Conservation (phyloP, 345 rosid species). For the Eucalyptus virginea region DNA sequence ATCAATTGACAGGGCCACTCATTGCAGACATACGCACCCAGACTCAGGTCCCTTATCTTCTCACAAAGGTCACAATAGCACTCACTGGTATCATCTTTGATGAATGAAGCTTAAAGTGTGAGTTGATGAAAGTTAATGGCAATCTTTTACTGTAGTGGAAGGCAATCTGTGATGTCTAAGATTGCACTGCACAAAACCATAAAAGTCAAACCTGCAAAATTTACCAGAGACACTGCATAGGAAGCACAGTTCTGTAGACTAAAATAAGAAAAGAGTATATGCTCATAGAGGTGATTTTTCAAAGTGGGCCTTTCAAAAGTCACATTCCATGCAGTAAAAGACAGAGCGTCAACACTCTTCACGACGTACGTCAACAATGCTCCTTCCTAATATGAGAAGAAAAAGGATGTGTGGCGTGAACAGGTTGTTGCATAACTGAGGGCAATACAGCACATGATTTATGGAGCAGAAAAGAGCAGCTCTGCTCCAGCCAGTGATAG, state of each 20-base stretch:
- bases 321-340: neutral
- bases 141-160: neutral
- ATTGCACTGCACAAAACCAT: neutral
- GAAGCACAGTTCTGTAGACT: neutral
- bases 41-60: neutral
- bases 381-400: neutral
- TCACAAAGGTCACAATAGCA: neutral
- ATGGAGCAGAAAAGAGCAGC: neutral
- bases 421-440: neutral
- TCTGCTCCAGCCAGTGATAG: neutral
- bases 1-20: too few relatives aligned
- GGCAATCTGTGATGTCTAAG: neutral
- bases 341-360: neutral
- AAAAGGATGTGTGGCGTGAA: neutral
- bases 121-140: neutral
- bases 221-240: neutral
- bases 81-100: neutral
- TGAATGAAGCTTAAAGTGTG: neutral
- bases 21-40: too few relatives aligned
- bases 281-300: neutral
- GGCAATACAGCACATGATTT: neutral
- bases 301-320: neutral
- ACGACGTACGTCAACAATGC: rapidly evolving
- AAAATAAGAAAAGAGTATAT: neutral
- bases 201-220: neutral